Evolutionary conservation across 768 basidiomycete species (phyloP), one percentile per base, ranked within the genome.

Genomic region (Trametes cubensis): DNA sequence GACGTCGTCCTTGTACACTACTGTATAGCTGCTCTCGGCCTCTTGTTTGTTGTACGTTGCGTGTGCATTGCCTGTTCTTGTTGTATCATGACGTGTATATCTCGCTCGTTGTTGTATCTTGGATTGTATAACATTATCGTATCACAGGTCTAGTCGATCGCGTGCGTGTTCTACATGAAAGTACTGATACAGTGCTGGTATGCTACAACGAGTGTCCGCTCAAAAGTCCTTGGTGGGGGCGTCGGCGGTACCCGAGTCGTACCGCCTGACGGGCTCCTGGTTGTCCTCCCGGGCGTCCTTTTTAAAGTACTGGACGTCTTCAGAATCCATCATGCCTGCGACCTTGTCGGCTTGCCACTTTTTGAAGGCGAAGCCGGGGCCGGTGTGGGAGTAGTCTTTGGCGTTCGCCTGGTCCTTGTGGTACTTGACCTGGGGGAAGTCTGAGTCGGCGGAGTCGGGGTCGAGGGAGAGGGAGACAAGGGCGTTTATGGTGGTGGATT

Each of bases 371-470:
- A 78, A 79, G 1, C 77, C 77, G 38, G 77, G 67, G 6, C 77
- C 76, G 53, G 76, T 72, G 65, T 79, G 78, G 10, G 73, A 74
- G 68, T 78, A 79, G 67, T 80, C 78, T 64, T 78, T 78, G 56
- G 72, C 72, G 65, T 79, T 79, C 17, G 78, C 77, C 67, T 79
- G 76, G 62, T 79, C 75, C 67, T 77, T 75, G 65, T 75, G 72
- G 60, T 74, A 73, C 64, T 72, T 71, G 64, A 74, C 64, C 61
- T 71, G 69, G n/a, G 73, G 72, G 61, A 79, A 79, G 61, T 79
- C 78, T 6, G 77, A 77, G 62, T 78, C 74, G 48, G 73, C 72
- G 15, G 77, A 76, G 17, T 66, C 73, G 2, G 77, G 77, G 51
- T 79, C 78, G 34, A 79, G 73, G 8, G 73, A 74, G 54, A 79